Evolutionary conservation across 1,139 yeast species (phyloP).

Genomic region (Citeromyces hawaiiensis): DNA sequence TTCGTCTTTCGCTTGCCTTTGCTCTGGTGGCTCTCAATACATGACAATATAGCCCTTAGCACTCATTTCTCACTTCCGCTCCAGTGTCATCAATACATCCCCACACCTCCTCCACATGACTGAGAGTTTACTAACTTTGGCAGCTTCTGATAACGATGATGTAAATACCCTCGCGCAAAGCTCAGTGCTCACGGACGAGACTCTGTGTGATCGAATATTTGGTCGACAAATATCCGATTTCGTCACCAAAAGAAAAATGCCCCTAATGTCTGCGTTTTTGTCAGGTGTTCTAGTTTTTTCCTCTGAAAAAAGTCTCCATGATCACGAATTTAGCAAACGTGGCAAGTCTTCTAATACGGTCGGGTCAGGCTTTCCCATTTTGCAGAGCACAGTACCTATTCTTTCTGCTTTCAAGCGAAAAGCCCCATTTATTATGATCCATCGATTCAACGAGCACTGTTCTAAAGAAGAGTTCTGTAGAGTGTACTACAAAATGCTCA

Average conservation of each 20-base stretch:
- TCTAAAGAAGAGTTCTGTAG: not conserved
- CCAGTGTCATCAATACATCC: not conserved
- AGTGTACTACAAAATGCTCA: not conserved
- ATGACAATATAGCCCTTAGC: too few species aligned
- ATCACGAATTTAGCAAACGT: not conserved
- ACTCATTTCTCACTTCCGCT: too few species aligned
- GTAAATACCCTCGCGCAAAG: not conserved
- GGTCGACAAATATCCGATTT: not conserved
- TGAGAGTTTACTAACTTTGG: not conserved
- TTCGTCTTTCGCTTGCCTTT: too few species aligned
- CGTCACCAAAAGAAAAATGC: conserved; percentile 6
- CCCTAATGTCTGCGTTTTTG: conserved; percentile 5
- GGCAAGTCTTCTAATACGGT: not conserved
- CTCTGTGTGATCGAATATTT: not conserved
- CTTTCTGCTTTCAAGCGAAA: not conserved
- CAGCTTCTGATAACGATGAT: not conserved
- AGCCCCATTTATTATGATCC: not conserved
- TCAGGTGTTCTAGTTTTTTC: conserved; percentile 6
- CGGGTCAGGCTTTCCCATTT: not conserved
- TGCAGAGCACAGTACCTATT: not conserved
- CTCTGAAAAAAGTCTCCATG: not conserved
- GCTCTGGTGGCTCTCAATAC: too few species aligned
- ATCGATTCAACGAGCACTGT: not conserved
- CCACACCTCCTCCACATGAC: not conserved
- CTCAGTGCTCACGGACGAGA: not conserved